phyloP scores from a whole-genome alignment of 257 asterid species.

The Dorcoceras hygrometricum region DNA sequence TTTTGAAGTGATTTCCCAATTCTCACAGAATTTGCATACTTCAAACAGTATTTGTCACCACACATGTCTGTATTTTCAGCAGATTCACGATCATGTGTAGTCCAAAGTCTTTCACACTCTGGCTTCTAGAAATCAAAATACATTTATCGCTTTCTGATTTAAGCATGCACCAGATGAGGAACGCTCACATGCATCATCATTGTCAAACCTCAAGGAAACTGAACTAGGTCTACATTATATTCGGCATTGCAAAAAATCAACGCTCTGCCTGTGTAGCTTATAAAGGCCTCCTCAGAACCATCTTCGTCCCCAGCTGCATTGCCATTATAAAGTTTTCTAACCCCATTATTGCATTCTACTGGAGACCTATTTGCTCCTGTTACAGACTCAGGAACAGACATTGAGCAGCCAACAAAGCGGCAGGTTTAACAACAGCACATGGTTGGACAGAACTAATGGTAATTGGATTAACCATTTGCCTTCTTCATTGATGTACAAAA shows the following conservation, averaged over 20 bases:
- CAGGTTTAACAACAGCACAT: constrained; percentile 28
- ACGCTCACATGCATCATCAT: constrained; percentile 57
- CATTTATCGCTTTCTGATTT: constrained; percentile 58
- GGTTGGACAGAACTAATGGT: constrained; percentile 22
- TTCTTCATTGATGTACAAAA: too few relatives aligned
- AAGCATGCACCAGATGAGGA: constrained; percentile 65
- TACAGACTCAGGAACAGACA: constrained; percentile 34
- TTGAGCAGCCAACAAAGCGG: constrained; percentile 34
- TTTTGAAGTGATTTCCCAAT: constrained; percentile 43
- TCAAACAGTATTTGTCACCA: constrained; percentile 38
- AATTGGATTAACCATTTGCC: constrained; percentile 11
- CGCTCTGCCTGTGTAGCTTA: constrained; percentile 33
- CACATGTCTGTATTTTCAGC: constrained; percentile 23
- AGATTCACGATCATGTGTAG: constrained; percentile 30
- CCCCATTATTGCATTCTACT: not conserved
- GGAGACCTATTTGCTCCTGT: constrained; percentile 32
- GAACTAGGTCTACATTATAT: constrained; percentile 39
- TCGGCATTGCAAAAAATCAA: constrained; percentile 32
- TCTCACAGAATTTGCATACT: constrained; percentile 58
- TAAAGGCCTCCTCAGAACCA: constrained; percentile 44
- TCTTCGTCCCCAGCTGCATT: constrained; percentile 24
- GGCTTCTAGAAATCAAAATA: constrained; percentile 53
- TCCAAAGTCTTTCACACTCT: constrained; percentile 41
- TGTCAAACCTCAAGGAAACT: constrained; percentile 36
- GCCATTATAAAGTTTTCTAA: too few relatives aligned